These are phyloP conservation scores for Trametes villosa DNA, from an alignment of 768 basidiomycete species.

Conservation along the genomic window DNA sequence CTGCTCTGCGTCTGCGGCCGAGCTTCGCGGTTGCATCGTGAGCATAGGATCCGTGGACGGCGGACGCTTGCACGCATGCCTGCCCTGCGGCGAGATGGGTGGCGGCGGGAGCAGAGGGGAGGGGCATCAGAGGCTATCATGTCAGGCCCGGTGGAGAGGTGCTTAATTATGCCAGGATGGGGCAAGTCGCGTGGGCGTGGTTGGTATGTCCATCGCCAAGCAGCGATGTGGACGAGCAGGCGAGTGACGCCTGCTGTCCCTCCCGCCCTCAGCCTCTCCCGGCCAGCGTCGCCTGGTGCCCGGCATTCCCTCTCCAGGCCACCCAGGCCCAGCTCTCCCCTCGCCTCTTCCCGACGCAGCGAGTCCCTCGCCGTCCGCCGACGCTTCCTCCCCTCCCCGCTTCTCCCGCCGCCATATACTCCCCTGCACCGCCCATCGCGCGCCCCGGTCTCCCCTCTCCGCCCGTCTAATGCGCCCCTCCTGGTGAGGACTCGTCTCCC, in stretches of 20 bases:
- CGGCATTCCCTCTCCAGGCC: not conserved
- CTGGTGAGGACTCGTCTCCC: slow-evolving; percentile 13
- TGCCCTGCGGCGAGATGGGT: not conserved
- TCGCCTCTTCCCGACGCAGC: not conserved
- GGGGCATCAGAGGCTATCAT: not conserved
- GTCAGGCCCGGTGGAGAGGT: not conserved
- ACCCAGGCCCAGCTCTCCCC: not conserved
- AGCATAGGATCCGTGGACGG: not conserved
- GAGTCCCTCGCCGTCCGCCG: not conserved
- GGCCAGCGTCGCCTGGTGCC: slow-evolving; percentile 2
- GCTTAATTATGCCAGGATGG: slow-evolving; percentile 20
- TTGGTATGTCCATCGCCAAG: slow-evolving; percentile 16
- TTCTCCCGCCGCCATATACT: not conserved
- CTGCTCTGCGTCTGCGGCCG: too few species aligned
- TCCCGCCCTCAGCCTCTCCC: not conserved
- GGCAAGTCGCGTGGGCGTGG: slow-evolving; percentile 10
- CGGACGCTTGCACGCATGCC: not conserved
- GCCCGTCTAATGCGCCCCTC: slow-evolving; percentile 13
- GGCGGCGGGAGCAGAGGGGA: not conserved
- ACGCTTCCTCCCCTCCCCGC: not conserved
- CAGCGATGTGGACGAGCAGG: too few species aligned
- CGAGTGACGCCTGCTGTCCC: not conserved
- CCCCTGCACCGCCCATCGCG: not conserved
- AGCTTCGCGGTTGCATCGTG: not conserved
- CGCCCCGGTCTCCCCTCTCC: not conserved